Conservation (phyloP, 1,284 basidiomycete genomes). For the Microbotryum scabiosae region DNA sequence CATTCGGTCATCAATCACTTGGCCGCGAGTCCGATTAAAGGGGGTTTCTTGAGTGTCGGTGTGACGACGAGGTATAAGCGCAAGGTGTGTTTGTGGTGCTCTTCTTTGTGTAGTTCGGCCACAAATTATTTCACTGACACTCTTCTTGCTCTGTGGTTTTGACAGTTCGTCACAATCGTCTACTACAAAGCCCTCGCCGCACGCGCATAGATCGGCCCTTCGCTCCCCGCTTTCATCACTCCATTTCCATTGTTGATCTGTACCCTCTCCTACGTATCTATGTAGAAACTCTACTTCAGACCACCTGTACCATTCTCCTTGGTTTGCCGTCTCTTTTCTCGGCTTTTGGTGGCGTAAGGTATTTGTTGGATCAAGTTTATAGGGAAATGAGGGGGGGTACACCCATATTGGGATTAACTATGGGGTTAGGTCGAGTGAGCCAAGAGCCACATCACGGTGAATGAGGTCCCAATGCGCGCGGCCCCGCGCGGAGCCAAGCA, state of each 20-base stretch:
- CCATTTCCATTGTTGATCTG: not conserved
- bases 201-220: not conserved
- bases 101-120: not conserved
- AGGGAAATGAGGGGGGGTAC: too few species aligned
- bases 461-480: too few species aligned
- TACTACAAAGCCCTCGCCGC: slow-evolving; percentile 27
- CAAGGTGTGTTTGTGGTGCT: slow-evolving; percentile 54
- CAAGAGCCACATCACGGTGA: too few species aligned
- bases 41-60: slow-evolving; percentile 87
- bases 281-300: not conserved
- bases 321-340: not conserved
- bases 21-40: slow-evolving; percentile 89
- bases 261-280: not conserved
- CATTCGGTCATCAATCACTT: slow-evolving; percentile 94
- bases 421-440: too few species aligned
- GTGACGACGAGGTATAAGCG: slow-evolving; percentile 86
- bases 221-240: not conserved
- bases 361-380: too few species aligned
- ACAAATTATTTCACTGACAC: not conserved
- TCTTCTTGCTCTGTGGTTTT: not conserved
- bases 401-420: too few species aligned
- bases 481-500: too few species aligned
- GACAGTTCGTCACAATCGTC: slow-evolving; percentile 30
- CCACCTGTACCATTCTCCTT: not conserved
- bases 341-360: too few species aligned